Evolutionary conservation across 805 yeast genomes (phyloP).

Genomic region (Tetrapisispora arboricola): DNA sequence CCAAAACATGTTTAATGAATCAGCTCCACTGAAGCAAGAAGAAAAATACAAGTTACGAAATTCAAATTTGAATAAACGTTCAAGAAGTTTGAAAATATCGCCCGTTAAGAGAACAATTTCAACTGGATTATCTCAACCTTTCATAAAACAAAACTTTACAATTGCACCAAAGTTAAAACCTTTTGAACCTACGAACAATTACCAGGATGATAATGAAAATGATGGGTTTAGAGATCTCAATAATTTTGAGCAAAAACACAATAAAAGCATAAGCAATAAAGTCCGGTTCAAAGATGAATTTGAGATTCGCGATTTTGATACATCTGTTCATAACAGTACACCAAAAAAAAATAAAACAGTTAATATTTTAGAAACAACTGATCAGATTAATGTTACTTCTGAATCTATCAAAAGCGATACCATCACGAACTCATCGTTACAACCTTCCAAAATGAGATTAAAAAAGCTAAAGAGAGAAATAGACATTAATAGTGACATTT

Average conservation of each 20-base stretch:
- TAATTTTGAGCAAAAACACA: neutral
- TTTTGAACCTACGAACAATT: neutral
- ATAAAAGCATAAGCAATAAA: neutral
- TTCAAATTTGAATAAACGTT: neutral
- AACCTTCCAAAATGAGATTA: neutral
- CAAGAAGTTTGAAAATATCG: constrained; percentile 3
- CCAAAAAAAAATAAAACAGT: neutral
- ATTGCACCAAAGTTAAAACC: neutral
- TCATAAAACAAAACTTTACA: neutral
- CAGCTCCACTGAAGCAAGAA: neutral
- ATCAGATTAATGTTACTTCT: too few species aligned
- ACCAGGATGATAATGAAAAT: neutral
- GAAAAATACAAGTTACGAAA: neutral
- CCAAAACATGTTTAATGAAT: neutral
- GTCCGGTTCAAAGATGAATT: constrained; percentile 1
- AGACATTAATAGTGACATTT: neutral
- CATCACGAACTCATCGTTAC: neutral
- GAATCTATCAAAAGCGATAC: too few species aligned
- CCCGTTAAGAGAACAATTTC: neutral
- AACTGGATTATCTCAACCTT: neutral
- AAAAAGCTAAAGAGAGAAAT: neutral
- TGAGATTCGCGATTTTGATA: neutral
- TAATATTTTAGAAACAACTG: too few species aligned
- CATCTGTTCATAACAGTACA: neutral
- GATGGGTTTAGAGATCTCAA: neutral